A percentile compares a stretch with the other conserved stretches of the same genome.
Evolutionary conservation across 2,329 filamentous ascomycete species (phyloP).

Genomic region (Cladosporium sp.): DNA sequence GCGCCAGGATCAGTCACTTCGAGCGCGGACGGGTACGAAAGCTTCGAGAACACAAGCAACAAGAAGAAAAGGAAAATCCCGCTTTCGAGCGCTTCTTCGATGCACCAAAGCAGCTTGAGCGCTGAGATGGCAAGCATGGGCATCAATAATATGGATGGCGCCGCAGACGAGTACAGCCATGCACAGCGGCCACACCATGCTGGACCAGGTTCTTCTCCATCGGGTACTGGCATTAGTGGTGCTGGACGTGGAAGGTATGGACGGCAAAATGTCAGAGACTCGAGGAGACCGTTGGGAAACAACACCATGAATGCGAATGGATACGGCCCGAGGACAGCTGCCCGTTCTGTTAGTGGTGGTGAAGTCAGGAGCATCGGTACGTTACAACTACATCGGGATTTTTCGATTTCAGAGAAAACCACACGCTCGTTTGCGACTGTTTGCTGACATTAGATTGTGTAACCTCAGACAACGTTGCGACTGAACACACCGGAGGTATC

Average conservation of each 20-base stretch:
- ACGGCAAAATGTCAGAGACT: conserved; percentile 45
- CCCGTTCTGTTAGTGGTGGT: conserved; percentile 8
- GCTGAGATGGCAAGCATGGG: conserved; percentile 63
- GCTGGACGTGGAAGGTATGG: conserved; percentile 80
- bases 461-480: conserved; percentile 33
- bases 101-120: conserved; percentile 56
- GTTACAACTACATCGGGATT: background rate
- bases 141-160: conserved; percentile 39
- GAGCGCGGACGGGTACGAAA: conserved; percentile 84
- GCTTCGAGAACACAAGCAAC: conserved; percentile 97
- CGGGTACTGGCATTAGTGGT: conserved; percentile 71
- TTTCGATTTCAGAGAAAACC: no score
- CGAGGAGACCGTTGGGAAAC: conserved; percentile 40
- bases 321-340: conserved; percentile 5
- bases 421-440: background rate
- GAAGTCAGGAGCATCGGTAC: conserved; percentile 10
- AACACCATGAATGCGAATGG: conserved; percentile 40
- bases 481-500: conserved; percentile 57
- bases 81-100: conserved; percentile 68
- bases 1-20: conserved; percentile 58
- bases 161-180: conserved; percentile 41
- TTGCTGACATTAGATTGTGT: conserved; percentile 1
- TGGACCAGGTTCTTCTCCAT: conserved; percentile 36
- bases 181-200: conserved; percentile 53
- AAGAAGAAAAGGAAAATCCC: conserved; percentile 99